phyloP scores from a whole-genome alignment of 2,329 filamentous ascomycete genomes.

The Calonectria multiphialidica region DNA sequence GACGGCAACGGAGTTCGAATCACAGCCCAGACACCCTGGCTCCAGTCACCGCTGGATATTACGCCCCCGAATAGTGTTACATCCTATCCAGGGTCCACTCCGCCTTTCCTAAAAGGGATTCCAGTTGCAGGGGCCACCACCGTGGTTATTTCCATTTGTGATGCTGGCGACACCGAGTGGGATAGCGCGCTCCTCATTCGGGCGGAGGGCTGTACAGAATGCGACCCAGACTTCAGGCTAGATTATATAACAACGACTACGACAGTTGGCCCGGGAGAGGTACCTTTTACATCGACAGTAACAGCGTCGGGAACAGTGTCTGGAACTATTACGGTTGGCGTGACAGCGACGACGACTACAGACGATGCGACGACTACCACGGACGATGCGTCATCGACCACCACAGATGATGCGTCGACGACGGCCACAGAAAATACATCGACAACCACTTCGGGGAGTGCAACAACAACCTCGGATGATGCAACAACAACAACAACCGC shows the following conservation, averaged over 20 bases:
- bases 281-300: constrained; percentile 19
- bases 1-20: constrained; percentile 13
- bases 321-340: constrained; percentile 26
- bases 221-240: not conserved
- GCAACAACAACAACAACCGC: not conserved
- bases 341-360: not conserved
- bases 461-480: not conserved
- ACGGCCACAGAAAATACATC: not conserved
- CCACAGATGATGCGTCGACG: too few relatives aligned
- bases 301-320: constrained; percentile 30
- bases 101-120: constrained; percentile 18
- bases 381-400: too few relatives aligned
- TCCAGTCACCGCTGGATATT: constrained; percentile 8
- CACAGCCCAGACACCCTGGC: not conserved
- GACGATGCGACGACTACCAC: not conserved
- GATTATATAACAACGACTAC: constrained; percentile 18
- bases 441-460: not conserved
- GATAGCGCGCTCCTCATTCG: constrained; percentile 26
- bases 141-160: constrained; percentile 29
- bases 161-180: not conserved
- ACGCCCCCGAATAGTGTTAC: constrained; percentile 21
- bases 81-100: constrained; percentile 22
- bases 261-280: not conserved
- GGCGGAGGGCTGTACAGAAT: constrained; percentile 15
- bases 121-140: not conserved